Base-by-base conservation (phyloP, 495 filamentous ascomycete species). In the Penicillium arizonense region DNA sequence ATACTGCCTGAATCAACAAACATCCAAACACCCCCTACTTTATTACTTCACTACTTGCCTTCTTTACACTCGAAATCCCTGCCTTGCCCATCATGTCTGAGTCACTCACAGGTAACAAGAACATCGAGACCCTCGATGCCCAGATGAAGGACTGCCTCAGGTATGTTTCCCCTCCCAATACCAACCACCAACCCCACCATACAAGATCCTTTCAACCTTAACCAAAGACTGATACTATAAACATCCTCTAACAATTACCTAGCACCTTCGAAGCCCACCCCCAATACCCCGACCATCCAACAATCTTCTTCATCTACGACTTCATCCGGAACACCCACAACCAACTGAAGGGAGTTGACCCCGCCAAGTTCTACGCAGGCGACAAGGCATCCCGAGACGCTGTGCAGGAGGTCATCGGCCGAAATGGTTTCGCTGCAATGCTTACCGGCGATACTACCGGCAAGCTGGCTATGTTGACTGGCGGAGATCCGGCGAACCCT, bases 261-360 rank as follows among this genome's bases (percentile, higher is more conserved):
- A 69, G 63, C 8, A 54, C 65, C 23, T 65, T 69, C 47, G 64
- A 70, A 54, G 16, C 59, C 38, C 67, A 69, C 58, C 70, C 70
- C 10, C 44, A 60, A n/a, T 58, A 64, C 39, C 56, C 43, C 32
- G 53, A 58, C 2, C 58, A 74, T 52, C 64, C 69, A 14, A 72
- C 67, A 5, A 35, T 63, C 39, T 72, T 65, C 62, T 72, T 69
- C 61, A 33, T 68, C 18, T 55, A 53, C 42, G 64, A 69, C 55
- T 72, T 71, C 50, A 45, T 69, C 58, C 58, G 57, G 41, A 71
- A 65, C 50, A 59, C 60, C n/a, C 52, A 66, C 60, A 44, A 56
- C 32, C 37, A 56, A 32, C 59, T 74, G 3, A 55, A 64, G 42
- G 13, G 18, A 11, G 48, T 71, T 36, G 63, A 74, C 55, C 35